phyloP scores from a whole-genome alignment of 257 asterid species.

The Solanum corneliomulleri region DNA sequence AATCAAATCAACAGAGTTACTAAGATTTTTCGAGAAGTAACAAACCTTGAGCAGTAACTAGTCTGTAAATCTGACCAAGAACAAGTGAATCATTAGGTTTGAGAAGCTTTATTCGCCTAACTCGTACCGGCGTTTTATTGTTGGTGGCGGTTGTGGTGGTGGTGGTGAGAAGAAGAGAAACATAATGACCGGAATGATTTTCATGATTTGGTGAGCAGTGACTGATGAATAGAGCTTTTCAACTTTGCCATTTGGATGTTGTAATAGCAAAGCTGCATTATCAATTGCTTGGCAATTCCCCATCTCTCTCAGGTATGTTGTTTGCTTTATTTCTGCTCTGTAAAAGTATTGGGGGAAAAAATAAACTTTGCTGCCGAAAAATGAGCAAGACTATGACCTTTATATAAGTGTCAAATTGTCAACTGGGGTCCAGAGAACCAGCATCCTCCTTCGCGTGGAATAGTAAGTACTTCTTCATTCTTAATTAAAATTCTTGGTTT shows the following conservation, averaged over 20 bases:
- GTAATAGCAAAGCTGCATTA: conserved; percentile 50
- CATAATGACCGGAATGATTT: conserved; percentile 72
- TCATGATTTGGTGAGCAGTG: conserved; percentile 58
- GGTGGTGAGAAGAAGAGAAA: conserved; percentile 89
- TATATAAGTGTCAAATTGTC: neutral
- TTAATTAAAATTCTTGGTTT: no score
- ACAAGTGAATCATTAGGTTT: conserved; percentile 61
- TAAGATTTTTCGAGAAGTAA: neutral
- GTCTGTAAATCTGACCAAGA: conserved; percentile 86
- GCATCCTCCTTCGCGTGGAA: fast-evolving
- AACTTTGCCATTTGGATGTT: conserved; percentile 66
- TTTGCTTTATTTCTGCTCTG: neutral
- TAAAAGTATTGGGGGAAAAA: neutral
- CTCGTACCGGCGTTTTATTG: conserved; percentile 28
- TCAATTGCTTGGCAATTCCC: conserved; percentile 94
- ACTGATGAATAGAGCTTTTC: conserved; percentile 46
- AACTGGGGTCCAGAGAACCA: neutral
- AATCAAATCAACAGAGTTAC: neutral
- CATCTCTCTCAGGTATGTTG: conserved; percentile 19
- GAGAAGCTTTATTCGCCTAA: conserved; percentile 71
- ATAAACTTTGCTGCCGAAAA: neutral
- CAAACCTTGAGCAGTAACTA: conserved; percentile 66
- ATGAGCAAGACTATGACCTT: neutral
- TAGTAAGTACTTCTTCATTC: no score
- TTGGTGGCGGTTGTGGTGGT: conserved; percentile 22